Conservation (phyloP, 2,329 filamentous ascomycete species). For the Colletotrichum magnum region DNA sequence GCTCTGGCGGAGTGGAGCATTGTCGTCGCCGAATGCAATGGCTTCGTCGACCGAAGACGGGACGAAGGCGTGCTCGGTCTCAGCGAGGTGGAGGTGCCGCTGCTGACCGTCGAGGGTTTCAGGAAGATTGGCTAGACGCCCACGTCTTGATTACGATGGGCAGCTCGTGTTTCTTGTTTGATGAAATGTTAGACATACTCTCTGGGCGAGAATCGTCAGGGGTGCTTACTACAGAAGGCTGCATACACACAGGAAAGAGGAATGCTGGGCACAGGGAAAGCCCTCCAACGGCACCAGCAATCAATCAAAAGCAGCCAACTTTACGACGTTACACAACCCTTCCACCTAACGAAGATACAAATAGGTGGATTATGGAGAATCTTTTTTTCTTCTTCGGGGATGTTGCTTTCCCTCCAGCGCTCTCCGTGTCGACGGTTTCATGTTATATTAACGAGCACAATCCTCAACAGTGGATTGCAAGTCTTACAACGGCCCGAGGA, state of each 20-base stretch:
- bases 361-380: not conserved
- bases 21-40: slow-evolving; percentile 84
- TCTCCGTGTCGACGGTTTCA: not conserved
- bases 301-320: slow-evolving; percentile 13
- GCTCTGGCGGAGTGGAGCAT: slow-evolving; percentile 85
- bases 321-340: not conserved
- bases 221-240: slow-evolving; percentile 18
- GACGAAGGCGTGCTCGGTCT: slow-evolving; percentile 79
- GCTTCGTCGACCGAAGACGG: slow-evolving; percentile 82
- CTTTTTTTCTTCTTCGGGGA: not conserved
- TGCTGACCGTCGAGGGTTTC: slow-evolving; percentile 58
- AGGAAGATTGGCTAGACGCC: slow-evolving; percentile 45
- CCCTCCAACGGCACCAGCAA: slow-evolving; percentile 10
- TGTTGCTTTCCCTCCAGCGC: not conserved
- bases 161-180: not conserved
- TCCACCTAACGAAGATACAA: slow-evolving; percentile 1
- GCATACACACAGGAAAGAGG: slow-evolving; percentile 2
- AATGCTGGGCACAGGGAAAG: slow-evolving; percentile 12
- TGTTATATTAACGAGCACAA: slow-evolving; percentile 1
- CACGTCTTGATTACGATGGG: not conserved
- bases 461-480: not conserved
- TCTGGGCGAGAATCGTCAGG: not conserved
- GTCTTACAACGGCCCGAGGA: not conserved
- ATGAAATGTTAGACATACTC: not conserved
- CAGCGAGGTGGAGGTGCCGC: slow-evolving; percentile 73